Percentiles rank a stretch among this genome's conserved stretches.
phyloP scores from a whole-genome alignment of 1,139 yeast genomes.

The Zygosaccharomyces sapae region DNA sequence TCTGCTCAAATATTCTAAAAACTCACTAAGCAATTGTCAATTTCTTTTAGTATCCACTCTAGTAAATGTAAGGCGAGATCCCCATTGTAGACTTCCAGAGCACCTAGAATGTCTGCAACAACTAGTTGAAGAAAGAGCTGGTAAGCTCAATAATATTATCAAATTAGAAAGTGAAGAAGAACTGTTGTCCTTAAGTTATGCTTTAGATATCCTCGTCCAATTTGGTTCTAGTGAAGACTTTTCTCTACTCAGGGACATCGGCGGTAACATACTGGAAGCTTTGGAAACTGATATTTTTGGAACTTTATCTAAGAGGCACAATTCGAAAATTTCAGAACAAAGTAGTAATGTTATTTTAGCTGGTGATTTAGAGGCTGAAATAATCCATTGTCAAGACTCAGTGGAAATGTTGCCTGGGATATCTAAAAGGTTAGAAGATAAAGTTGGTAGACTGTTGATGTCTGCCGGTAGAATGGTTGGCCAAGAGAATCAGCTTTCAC shows the following conservation, averaged over 20 bases:
- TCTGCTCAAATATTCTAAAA: slow-evolving; percentile 19
- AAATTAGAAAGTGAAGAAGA: slow-evolving; percentile 17
- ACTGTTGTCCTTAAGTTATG: slow-evolving; percentile 16
- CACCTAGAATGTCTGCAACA: slow-evolving; percentile 8
- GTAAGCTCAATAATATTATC: slow-evolving; percentile 12
- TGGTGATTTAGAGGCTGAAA: slow-evolving; percentile 23
- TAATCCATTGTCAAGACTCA: slow-evolving; percentile 10
- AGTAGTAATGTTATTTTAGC: slow-evolving; percentile 14
- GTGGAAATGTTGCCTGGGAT: slow-evolving; percentile 15
- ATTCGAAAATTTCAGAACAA: slow-evolving; percentile 15
- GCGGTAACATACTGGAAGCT: slow-evolving; percentile 2
- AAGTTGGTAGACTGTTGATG: slow-evolving; percentile 23
- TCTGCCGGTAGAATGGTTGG: slow-evolving; percentile 21
- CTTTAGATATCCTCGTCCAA: slow-evolving; percentile 7
- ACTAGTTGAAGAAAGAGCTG: slow-evolving; percentile 6
- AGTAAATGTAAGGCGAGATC: slow-evolving; percentile 12
- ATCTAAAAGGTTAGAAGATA: slow-evolving; percentile 21
- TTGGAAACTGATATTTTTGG: slow-evolving; percentile 5
- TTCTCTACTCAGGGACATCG: slow-evolving; percentile 5
- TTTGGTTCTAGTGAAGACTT: slow-evolving; percentile 4
- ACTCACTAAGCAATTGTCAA: slow-evolving; percentile 20
- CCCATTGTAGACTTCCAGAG: slow-evolving; percentile 9
- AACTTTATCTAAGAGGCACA: slow-evolving; percentile 6
- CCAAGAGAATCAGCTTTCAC: slow-evolving; percentile 6
- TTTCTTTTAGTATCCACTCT: slow-evolving; percentile 15